Conservation (phyloP, 2,329 filamentous ascomycete species). For the Penicillium expansum region DNA sequence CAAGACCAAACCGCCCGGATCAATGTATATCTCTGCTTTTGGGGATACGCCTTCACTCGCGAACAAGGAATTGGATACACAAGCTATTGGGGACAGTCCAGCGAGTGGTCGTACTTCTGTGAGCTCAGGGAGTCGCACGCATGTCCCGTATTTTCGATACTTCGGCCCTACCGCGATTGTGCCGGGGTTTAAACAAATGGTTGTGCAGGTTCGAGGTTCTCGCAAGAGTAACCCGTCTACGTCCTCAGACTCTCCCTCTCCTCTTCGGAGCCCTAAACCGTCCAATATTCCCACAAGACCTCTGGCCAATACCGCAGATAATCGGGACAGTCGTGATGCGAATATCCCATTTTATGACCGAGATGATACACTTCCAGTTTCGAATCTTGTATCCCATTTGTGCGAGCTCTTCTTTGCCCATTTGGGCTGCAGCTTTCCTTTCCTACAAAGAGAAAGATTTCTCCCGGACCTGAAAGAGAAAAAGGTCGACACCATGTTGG, state of each 20-base stretch:
- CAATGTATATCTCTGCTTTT: slow-evolving; percentile 17
- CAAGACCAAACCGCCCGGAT: slow-evolving; percentile 16
- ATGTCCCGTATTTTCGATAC: slow-evolving; percentile 83
- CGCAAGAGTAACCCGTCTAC: slow-evolving; percentile 41
- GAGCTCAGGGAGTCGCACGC: slow-evolving; percentile 37
- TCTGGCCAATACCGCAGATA: slow-evolving; percentile 23
- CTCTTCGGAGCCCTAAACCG: slow-evolving; percentile 35
- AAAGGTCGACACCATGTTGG: slow-evolving; percentile 75
- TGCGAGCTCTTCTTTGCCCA: slow-evolving; percentile 78
- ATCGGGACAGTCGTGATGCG: slow-evolving; percentile 32
- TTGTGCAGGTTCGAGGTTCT: slow-evolving; percentile 57
- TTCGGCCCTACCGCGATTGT: slow-evolving; percentile 90
- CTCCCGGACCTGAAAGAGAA: slow-evolving; percentile 76
- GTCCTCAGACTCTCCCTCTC: slow-evolving; percentile 40
- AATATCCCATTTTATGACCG: slow-evolving; percentile 71
- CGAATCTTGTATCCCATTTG: slow-evolving; percentile 71
- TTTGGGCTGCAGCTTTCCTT: slow-evolving; percentile 82
- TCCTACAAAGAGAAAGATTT: slow-evolving; percentile 70
- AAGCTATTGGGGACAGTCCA: slow-evolving; percentile 31
- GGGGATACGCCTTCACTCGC: slow-evolving; percentile 18
- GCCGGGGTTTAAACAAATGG: slow-evolving; percentile 90
- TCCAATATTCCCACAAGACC: slow-evolving; percentile 20
- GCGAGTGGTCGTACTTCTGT: slow-evolving; percentile 42
- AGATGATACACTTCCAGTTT: slow-evolving; percentile 67
- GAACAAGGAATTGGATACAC: slow-evolving; percentile 28